phyloP scores from a whole-genome alignment of 106 monocot genomes.

The Dactylorhiza incarnata region DNA sequence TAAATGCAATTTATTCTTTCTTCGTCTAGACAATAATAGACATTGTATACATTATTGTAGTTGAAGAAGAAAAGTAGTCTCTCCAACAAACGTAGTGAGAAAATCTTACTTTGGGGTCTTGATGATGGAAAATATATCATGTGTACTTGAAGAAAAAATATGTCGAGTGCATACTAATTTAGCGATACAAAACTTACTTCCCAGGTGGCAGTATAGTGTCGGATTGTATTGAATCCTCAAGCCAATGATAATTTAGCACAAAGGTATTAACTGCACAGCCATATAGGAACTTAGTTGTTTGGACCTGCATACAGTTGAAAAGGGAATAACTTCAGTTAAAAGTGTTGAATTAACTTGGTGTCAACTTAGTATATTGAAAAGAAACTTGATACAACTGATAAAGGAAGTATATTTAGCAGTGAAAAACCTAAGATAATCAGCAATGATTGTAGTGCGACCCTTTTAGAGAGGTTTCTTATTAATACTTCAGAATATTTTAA shows the following conservation, averaged over 20 bases:
- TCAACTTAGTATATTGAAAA: background rate
- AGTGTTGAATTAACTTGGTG: background rate
- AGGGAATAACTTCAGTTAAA: slow-evolving; percentile 1
- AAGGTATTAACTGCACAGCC: slow-evolving; percentile 78
- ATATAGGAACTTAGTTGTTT: slow-evolving; percentile 68
- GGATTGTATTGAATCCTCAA: slow-evolving; percentile 49
- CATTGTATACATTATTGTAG: background rate
- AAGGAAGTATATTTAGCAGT: too few relatives aligned
- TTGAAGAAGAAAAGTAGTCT: background rate
- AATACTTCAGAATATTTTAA: background rate
- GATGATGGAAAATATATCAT: background rate
- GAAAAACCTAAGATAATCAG: too few relatives aligned
- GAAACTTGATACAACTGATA: background rate
- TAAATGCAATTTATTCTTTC: background rate
- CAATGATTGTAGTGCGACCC: too few relatives aligned
- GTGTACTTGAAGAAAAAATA: background rate
- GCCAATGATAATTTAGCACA: slow-evolving; percentile 51
- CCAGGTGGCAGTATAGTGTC: slow-evolving; percentile 39
- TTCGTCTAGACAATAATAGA: background rate
- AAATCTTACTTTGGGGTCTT: background rate
- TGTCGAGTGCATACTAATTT: background rate
- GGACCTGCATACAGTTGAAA: slow-evolving; percentile 31
- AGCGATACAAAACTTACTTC: slow-evolving; percentile 37
- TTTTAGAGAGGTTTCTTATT: background rate
- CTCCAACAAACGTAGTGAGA: background rate